These are phyloP conservation scores for Carex myosuroides DNA, from an alignment of 176 grass and related monocot genomes.

Conservation along the genomic window DNA sequence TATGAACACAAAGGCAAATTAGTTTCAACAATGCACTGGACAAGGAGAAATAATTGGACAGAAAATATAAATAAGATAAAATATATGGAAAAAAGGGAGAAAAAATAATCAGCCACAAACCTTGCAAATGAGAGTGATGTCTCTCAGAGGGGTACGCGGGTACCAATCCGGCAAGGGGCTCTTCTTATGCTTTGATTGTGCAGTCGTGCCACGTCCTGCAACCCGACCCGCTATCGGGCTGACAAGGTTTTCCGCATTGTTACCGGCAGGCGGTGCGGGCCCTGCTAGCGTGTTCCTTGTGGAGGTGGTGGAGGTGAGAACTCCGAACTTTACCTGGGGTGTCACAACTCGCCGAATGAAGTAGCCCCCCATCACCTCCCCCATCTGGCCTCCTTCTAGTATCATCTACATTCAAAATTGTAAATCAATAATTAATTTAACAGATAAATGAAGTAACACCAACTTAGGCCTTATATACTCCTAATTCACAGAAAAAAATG, in stretches of 20 bases:
- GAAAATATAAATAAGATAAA: constrained; percentile 8
- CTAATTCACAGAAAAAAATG: neutral
- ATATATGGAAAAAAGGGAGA: neutral
- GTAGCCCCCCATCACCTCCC: constrained; percentile 37
- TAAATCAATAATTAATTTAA: neutral
- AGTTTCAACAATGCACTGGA: neutral
- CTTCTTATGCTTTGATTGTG: constrained; percentile 48
- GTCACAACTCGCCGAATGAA: constrained; percentile 39
- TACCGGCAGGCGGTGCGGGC: neutral
- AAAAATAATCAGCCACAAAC: constrained; percentile 25
- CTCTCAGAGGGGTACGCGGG: constrained; percentile 50
- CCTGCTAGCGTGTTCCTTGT: neutral
- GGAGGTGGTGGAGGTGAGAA: neutral
- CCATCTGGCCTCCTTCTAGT: constrained; percentile 40
- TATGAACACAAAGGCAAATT: neutral
- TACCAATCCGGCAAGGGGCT: constrained; percentile 66
- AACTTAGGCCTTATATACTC: neutral
- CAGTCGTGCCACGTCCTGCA: constrained; percentile 4
- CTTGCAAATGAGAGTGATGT: constrained; percentile 47
- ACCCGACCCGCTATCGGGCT: constrained; percentile 14
- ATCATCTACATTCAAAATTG: neutral
- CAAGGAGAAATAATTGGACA: neutral
- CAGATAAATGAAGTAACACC: neutral
- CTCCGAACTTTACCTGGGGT: constrained; percentile 18
- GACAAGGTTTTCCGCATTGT: constrained; percentile 5